phyloP scores from a whole-genome alignment of 2,329 filamentous ascomycete genomes.

The Fusarium sp. region DNA sequence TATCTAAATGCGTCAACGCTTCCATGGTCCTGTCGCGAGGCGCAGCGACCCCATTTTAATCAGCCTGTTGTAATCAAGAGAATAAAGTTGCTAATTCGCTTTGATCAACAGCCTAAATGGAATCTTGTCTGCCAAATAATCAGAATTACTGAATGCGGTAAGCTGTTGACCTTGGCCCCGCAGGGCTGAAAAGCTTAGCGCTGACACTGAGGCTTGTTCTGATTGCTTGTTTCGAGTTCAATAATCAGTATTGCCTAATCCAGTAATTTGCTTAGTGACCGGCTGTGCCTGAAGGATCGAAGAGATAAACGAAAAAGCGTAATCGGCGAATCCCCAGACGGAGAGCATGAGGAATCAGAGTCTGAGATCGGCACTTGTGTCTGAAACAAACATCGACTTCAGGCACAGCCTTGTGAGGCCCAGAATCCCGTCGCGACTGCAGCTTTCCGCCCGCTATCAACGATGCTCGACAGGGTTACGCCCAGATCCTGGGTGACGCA shows the following conservation, averaged over 20 bases:
- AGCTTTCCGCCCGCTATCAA: too few relatives aligned
- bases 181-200: not conserved
- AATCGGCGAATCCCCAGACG: not conserved
- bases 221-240: not conserved
- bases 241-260: not conserved
- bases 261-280: not conserved
- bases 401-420: too few relatives aligned
- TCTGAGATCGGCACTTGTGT: not conserved
- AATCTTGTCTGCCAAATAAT: not conserved
- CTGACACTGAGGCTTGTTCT: not conserved
- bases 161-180: not conserved
- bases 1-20: not conserved
- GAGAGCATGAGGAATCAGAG: too few relatives aligned
- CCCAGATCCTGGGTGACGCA: too few relatives aligned
- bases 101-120: not conserved
- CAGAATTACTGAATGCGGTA: not conserved
- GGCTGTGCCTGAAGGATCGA: not conserved
- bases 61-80: not conserved
- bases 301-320: not conserved
- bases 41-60: not conserved
- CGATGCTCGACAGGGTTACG: not conserved
- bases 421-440: not conserved
- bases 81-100: not conserved
- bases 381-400: not conserved
- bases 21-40: not conserved